Evolutionary conservation across 2,329 filamentous ascomycete species (phyloP).

Genomic region (Lachnellula suecica): DNA sequence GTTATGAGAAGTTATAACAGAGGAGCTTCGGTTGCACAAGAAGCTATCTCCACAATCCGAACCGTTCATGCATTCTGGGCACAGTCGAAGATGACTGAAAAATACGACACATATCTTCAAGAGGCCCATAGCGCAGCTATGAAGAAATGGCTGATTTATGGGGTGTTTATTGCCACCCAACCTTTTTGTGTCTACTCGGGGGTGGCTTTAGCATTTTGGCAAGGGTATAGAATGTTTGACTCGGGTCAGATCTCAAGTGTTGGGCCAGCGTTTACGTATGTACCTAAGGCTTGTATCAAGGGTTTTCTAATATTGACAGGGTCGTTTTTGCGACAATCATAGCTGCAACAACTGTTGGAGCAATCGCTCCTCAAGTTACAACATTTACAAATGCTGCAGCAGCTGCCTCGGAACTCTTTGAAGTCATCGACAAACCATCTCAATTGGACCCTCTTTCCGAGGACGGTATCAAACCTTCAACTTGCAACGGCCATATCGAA

Average conservation of each 20-base stretch:
- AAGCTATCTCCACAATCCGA: conserved; percentile 47
- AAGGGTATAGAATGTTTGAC: conserved; percentile 47
- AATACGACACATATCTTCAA: conserved; percentile 43
- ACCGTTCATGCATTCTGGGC: conserved; percentile 52
- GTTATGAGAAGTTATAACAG: conserved; percentile 44
- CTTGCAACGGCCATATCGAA: conserved; percentile 10
- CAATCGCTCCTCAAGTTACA: conserved; percentile 47
- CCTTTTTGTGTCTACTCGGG: conserved; percentile 49
- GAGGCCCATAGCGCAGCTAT: conserved; percentile 39
- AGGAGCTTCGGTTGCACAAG: conserved; percentile 47
- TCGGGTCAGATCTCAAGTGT: conserved; percentile 44
- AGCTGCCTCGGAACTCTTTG: conserved; percentile 47
- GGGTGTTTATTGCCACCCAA: conserved; percentile 43
- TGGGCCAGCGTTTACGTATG: conserved; percentile 44
- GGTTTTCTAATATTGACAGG: neutral
- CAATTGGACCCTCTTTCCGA: conserved; percentile 43
- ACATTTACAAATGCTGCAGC: conserved; percentile 46
- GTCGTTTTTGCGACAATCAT: conserved; percentile 49
- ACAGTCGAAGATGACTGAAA: conserved; percentile 40
- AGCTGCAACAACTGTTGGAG: conserved; percentile 44
- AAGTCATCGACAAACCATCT: conserved; percentile 45
- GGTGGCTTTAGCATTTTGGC: conserved; percentile 51
- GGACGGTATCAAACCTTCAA: conserved; percentile 31
- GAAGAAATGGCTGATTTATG: conserved; percentile 44
- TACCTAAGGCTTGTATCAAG: conserved; percentile 26